These are phyloP conservation scores for Rubroshorea leprosula DNA, from an alignment of 345 rosid genomes.

Conservation along the genomic window DNA sequence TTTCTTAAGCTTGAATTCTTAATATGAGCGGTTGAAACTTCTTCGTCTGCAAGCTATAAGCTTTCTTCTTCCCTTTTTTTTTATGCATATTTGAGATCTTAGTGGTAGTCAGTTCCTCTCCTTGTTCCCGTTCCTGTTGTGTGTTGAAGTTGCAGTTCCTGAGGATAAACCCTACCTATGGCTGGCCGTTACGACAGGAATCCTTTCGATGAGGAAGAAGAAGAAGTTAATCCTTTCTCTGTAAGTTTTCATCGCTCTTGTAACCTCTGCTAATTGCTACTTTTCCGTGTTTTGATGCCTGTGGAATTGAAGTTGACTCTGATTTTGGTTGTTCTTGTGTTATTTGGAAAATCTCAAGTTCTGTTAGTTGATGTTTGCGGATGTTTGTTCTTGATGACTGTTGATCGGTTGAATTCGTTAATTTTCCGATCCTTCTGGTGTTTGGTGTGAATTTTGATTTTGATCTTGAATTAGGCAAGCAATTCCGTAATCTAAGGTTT, in stretches of 20 bases:
- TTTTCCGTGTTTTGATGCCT: background rate
- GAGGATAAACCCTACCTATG: conserved; percentile 31
- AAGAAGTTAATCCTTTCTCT: conserved; percentile 90
- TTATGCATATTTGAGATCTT: background rate
- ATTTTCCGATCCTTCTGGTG: no score
- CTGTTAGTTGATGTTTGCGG: background rate
- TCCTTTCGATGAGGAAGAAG: conserved; percentile 85
- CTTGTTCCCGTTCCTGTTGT: background rate
- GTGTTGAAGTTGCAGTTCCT: no score
- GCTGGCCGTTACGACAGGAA: conserved; percentile 80
- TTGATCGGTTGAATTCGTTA: background rate
- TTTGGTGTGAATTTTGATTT: background rate
- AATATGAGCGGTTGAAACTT: conserved; percentile 15
- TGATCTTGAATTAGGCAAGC: background rate
- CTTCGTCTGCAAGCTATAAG: conserved; percentile 12
- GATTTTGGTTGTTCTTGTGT: no score
- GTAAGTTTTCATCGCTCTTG: conserved; percentile 38
- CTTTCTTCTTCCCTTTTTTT: background rate
- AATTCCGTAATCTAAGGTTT: background rate
- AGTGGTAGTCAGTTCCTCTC: background rate
- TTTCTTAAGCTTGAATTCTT: background rate
- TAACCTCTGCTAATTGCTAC: no score
- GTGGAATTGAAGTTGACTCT: no score
- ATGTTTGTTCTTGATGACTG: no score
- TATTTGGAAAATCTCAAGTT: background rate